phyloP scores from a whole-genome alignment of 768 basidiomycete genomes.

The Obba rivulosa region DNA sequence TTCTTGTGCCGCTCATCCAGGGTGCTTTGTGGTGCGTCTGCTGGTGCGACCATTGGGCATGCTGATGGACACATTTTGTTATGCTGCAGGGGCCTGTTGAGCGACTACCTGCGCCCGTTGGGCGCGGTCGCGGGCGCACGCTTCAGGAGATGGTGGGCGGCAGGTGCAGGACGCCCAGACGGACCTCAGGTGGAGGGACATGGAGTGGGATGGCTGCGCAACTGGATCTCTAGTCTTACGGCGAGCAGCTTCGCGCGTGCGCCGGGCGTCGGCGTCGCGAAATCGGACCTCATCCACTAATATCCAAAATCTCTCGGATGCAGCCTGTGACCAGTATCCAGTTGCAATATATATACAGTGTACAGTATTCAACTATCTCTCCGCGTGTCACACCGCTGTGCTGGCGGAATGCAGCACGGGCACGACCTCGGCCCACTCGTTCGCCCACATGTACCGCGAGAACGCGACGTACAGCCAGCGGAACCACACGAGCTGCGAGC shows the following conservation, averaged over 20 bases:
- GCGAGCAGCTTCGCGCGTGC: background rate
- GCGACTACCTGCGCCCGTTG: slow-evolving; percentile 40
- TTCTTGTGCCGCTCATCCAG: slow-evolving; percentile 62
- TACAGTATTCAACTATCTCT: no score
- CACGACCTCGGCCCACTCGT: slow-evolving; percentile 66
- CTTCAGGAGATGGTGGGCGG: slow-evolving; percentile 13
- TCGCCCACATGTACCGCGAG: slow-evolving; percentile 92
- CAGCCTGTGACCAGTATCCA: no score
- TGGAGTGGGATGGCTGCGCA: slow-evolving; percentile 38
- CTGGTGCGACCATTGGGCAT: background rate
- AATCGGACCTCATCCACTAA: no score
- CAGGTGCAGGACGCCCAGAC: slow-evolving; percentile 10
- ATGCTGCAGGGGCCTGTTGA: slow-evolving; percentile 37
- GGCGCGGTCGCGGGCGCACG: slow-evolving; percentile 13
- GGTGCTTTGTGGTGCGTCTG: slow-evolving; percentile 57
- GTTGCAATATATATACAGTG: no score
- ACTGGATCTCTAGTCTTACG: slow-evolving; percentile 21
- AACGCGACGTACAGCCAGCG: slow-evolving; percentile 77
- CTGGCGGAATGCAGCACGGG: background rate
- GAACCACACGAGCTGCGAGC: slow-evolving; percentile 84
- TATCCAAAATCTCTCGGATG: no score
- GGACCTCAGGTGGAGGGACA: slow-evolving; percentile 27
- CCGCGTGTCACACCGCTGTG: no score
- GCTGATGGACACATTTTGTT: background rate
- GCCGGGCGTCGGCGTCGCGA: no score